A percentile compares a stretch with the other conserved stretches of the same genome.
phyloP scores from a whole-genome alignment of 2,329 filamentous ascomycete genomes.

The Sarocladium kiliense region DNA sequence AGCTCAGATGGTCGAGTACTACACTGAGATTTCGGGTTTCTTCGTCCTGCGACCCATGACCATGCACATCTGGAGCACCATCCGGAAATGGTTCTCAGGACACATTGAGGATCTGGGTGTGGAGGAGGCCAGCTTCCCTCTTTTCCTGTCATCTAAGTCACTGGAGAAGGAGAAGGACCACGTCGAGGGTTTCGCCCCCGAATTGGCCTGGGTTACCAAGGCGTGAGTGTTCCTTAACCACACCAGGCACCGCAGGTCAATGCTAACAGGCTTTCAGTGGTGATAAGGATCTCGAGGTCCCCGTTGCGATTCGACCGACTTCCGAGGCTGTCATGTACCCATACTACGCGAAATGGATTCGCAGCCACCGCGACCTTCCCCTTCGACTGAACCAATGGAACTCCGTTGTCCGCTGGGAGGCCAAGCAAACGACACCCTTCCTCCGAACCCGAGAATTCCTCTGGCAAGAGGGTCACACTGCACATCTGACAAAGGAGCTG shows the following conservation, averaged over 20 bases:
- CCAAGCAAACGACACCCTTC: constrained; percentile 87
- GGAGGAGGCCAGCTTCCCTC: constrained; percentile 92
- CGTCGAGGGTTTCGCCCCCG: constrained; percentile 96
- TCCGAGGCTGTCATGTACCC: constrained; percentile 86
- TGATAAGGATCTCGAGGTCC: constrained; percentile 84
- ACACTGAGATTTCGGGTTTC: constrained; percentile 88
- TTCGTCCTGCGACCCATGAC: constrained; percentile 78
- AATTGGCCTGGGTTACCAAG: constrained; percentile 84
- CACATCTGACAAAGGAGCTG: constrained; percentile 77
- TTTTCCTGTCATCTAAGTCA: constrained; percentile 91
- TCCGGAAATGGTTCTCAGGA: constrained; percentile 62
- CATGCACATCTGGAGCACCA: constrained; percentile 63
- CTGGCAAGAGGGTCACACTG: constrained; percentile 94
- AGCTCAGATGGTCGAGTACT: constrained; percentile 97
- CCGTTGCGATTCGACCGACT: constrained; percentile 62
- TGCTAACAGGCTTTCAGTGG: constrained; percentile 50
- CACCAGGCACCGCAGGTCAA: background rate
- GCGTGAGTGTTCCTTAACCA: constrained; percentile 45
- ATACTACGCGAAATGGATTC: constrained; percentile 96
- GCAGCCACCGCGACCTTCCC: constrained; percentile 90
- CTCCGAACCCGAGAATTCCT: constrained; percentile 90
- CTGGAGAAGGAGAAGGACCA: constrained; percentile 88
- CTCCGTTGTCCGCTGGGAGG: constrained; percentile 88
- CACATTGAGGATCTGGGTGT: constrained; percentile 89
- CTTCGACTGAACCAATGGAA: constrained; percentile 98